Evolutionary conservation across 176 grass and related monocot species (phyloP), one percentile per base, ranked within the genome.

Genomic region (Luzula sylvatica): DNA sequence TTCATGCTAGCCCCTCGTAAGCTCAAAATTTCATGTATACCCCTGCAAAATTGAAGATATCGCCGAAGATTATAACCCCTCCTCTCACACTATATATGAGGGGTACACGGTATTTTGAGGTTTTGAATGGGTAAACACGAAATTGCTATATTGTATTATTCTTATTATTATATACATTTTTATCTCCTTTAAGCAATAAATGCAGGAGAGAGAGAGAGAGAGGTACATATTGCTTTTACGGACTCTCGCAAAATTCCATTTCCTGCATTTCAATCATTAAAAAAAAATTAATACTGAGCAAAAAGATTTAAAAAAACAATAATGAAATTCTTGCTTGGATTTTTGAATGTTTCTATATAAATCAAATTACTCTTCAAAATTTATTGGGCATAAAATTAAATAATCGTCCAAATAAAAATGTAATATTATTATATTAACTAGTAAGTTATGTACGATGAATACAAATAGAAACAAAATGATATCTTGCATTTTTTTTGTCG

Each of bases 181-280:
- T 20, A 17, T 32, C 44, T 64, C 43, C 60, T 64, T 64, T 15
- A 20, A 50, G 24, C 23, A 22, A 8, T 29, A 32, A 46, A 64
- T 24, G 25, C 26, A 64, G 18, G 43, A 13, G 12, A 48, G 12
- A 57, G 13, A 13, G 22, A 44, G 15, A n/a, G 15, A 24, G 39
- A 17, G 14, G 9, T 2, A 69, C 59, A 42, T 55, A 13, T 40
- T n/a, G n/a, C n/a, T 72, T 27, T 87, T 42, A 94, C 3, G 87
- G 87, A 17, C 58, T 94, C 64, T 94, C 87, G 0, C 82, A 87
- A 19, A 94, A 87, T 58, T 94, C 87, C 87, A 94, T 94, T 42
- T 80, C 75, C 88, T 94, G 65, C 57, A 52, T 48, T 25, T 26
- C 8, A 16, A 74, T 56, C 28, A 44, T 46, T 1, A 50, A 30